Evolutionary conservation across 495 filamentous ascomycete genomes (phyloP), one percentile per base, ranked within the genome.

Genomic region (Penicillium subrubescens): DNA sequence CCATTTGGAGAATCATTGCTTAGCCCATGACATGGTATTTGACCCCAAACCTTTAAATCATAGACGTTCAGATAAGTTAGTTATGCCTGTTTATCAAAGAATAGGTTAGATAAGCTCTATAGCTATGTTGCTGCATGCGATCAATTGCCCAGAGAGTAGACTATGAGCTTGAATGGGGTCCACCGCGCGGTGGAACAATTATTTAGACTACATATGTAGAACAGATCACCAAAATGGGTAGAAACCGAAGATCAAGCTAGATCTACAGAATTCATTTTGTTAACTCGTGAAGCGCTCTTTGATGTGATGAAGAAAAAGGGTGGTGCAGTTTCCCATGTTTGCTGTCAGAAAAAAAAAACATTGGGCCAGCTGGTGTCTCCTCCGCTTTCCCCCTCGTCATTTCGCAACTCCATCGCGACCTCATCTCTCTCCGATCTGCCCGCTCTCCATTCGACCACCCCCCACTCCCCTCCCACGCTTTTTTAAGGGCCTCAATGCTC

Each of bases 401-500:
- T 68, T 70, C 60, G 57, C 63, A 62, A 56, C 61, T 48, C 51
- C 57, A 35, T 65, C 56, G 50, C 55, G 51, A 71, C 63, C 60
- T 61, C 56, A 39, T 43, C 55, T 57, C 17, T 54, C 57, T 51
- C 61, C 39, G 33, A 43, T 58, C 52, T 50, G 46, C 65, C 62
- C 55, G 46, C 25, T 31, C 56, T 41, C 37, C 63, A 37, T 52
- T 61, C 50, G 23, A 33, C 63, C 44, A 31, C 35, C 58, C 57
- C 59, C 39, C 43, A 37, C 60, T 53, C 60, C 53, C n/a, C 53
- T 44, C 37, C 25, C 57, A 59, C 50, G 50, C 46, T 43, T 41
- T 64, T 66, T 52, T 48, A 35, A 41, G 69, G 55, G 66, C 58
- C 52, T 68, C 69, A 65, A 77, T 76, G 75, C 70, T 69, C 73